Evolutionary conservation across 352 stramenopile species (phyloP), one percentile per base, ranked within the genome.

Genomic region (Globisporangium nagaii): DNA sequence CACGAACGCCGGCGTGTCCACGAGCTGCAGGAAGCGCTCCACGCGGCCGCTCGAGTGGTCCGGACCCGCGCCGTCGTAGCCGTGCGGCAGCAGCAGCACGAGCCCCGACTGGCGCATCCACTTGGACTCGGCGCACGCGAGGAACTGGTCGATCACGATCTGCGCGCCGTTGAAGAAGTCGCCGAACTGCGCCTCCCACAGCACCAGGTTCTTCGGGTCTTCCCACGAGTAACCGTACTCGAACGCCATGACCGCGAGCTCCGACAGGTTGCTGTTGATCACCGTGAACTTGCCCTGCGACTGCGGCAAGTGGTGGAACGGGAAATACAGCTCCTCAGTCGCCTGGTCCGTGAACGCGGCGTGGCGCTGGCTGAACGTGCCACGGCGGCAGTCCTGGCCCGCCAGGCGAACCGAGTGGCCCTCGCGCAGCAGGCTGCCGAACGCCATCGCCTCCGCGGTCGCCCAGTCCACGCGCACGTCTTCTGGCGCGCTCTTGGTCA

Each of bases 181-280:
- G 12, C 88, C 88, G 49, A 96, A 96, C 56, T 96, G 88, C 9
- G 88, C 88, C 45, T 96, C 88, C 88, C 88, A 96, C n/a, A 96
- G 73, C 39, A 90, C 74, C 19, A 96, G 58, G 60, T 86, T 88
- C 24, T 70, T 51, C 4, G 84, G 83, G 53, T 86, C 80, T 53
- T 96, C 86, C 57, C 88, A 86, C 28, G 79, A 93, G 68, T 96
- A 96, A 15, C 87, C 88, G 52, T 94, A 93, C 62, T 96, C 87
- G 44, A 91, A 96, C 0, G 60, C 88, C 75, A 96, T 90, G 53
- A 95, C 87, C 12, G 78, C 88, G 44, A 95, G 69, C 53, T 96
- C 88, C 12, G 81, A 93, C 34, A 96, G 44, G 64, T 92, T 85
- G 49, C 79, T 91, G 69, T 91, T 91, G 31, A 90, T 63, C 12